A percentile compares a stretch with the other conserved stretches of the same genome.
phyloP scores from a whole-genome alignment of 495 filamentous ascomycete species.

The Penicillium roqueforti region DNA sequence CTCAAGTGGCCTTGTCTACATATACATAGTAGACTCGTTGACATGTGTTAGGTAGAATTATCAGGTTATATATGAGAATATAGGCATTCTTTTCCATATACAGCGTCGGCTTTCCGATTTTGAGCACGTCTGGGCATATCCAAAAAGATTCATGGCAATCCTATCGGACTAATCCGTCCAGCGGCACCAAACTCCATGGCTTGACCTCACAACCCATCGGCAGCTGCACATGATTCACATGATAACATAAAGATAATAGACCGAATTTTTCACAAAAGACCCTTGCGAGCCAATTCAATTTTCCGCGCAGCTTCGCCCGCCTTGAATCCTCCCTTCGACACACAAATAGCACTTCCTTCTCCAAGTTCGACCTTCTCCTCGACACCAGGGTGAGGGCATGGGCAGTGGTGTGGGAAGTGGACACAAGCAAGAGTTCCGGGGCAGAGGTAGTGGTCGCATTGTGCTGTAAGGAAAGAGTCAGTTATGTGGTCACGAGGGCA shows the following conservation, averaged over 20 bases:
- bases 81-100: neutral
- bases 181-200: neutral
- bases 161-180: neutral
- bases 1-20: neutral
- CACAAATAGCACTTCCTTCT: slow-evolving; percentile 75
- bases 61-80: neutral
- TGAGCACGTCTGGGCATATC: neutral
- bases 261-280: slow-evolving; percentile 56
- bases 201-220: neutral
- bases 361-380: slow-evolving; percentile 88
- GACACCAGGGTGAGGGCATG: slow-evolving; percentile 72
- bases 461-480: slow-evolving; percentile 39
- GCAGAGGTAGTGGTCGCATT: slow-evolving; percentile 88
- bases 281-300: slow-evolving; percentile 78
- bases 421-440: slow-evolving; percentile 87
- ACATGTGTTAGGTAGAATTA: neutral
- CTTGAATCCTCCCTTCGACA: slow-evolving; percentile 77
- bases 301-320: slow-evolving; percentile 69
- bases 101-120: neutral
- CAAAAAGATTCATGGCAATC: neutral
- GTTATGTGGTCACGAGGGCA: neutral
- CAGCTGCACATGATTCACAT: neutral
- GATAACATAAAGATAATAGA: neutral
- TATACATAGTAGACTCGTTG: neutral
- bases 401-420: slow-evolving; percentile 89